Percentiles rank a stretch among this genome's conserved stretches.
phyloP scores from a whole-genome alignment of 768 basidiomycete genomes.

The Galerina marginata region DNA sequence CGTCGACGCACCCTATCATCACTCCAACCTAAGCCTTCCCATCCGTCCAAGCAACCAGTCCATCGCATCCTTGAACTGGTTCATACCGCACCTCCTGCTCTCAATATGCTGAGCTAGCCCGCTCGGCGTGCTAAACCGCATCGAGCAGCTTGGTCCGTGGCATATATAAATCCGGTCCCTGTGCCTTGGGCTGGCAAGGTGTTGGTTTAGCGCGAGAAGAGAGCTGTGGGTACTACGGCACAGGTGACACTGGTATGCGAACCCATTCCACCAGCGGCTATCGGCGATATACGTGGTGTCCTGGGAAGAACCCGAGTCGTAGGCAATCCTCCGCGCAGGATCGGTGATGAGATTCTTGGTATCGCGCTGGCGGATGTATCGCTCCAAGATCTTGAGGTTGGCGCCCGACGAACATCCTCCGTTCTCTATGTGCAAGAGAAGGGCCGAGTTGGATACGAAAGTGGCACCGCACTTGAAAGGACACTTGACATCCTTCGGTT shows the following conservation, averaged over 20 bases:
- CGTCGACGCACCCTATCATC: too few species aligned
- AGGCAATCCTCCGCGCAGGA: constrained; percentile 53
- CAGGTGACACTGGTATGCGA: constrained; percentile 62
- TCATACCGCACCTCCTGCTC: constrained; percentile 59
- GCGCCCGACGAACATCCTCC: constrained; percentile 61
- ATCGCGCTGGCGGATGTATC: constrained; percentile 48
- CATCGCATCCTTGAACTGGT: constrained; percentile 48
- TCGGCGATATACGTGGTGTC: constrained; percentile 24
- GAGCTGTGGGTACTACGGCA: constrained; percentile 50
- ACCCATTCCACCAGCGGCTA: constrained; percentile 44
- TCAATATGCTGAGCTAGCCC: constrained; percentile 66
- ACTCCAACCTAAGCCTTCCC: not conserved
- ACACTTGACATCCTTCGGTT: constrained; percentile 40
- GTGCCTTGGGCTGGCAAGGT: constrained; percentile 64
- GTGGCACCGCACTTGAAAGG: constrained; percentile 47
- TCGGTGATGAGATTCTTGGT: constrained; percentile 54
- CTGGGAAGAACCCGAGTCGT: constrained; percentile 12
- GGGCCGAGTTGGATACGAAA: constrained; percentile 60
- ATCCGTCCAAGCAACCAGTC: constrained; percentile 35
- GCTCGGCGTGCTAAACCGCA: constrained; percentile 54
- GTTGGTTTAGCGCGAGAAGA: constrained; percentile 55
- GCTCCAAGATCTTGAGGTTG: constrained; percentile 45
- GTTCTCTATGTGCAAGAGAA: constrained; percentile 67
- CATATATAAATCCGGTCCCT: constrained; percentile 56
- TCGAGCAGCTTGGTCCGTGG: constrained; percentile 47